Evolutionary conservation across 169 alveolate species (phyloP).

Genomic region (Eimeria falciformis): DNA sequence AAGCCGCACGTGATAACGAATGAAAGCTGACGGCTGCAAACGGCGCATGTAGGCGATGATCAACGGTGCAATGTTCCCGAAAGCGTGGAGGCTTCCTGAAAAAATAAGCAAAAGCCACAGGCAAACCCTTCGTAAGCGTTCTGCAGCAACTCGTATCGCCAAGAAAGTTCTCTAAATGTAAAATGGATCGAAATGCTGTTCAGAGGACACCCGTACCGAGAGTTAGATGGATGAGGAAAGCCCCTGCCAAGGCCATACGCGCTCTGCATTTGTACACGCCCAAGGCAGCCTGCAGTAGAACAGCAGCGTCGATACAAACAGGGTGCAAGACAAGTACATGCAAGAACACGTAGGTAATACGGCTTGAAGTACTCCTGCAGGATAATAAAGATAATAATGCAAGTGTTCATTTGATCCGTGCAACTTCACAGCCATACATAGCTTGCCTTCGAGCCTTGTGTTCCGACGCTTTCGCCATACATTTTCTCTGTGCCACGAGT

Average conservation of each 20-base stretch:
- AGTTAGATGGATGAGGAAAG: conserved; percentile 64
- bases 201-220: conserved; percentile 17
- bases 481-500: neutral
- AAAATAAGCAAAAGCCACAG: neutral
- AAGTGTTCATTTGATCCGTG: neutral
- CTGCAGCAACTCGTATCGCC: neutral
- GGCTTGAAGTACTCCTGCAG: neutral
- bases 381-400: too few relatives aligned
- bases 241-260: conserved; percentile 67
- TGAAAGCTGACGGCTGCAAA: conserved; percentile 46
- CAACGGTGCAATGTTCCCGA: conserved; percentile 65
- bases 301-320: neutral
- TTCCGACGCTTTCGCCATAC: conserved; percentile 70
- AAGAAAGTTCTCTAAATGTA: neutral
- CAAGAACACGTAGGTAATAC: neutral
- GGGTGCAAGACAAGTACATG: neutral
- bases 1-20: conserved; percentile 52
- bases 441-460: conserved; percentile 61
- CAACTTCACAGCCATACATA: neutral
- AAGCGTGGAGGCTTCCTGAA: conserved; percentile 65
- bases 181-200: neutral
- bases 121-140: neutral
- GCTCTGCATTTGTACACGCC: conserved; percentile 58
- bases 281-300: conserved; percentile 25
- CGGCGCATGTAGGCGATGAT: conserved; percentile 64